Conservation (phyloP, 2,329 filamentous ascomycete genomes). For the Chrysoporthe austroafricana region DNA sequence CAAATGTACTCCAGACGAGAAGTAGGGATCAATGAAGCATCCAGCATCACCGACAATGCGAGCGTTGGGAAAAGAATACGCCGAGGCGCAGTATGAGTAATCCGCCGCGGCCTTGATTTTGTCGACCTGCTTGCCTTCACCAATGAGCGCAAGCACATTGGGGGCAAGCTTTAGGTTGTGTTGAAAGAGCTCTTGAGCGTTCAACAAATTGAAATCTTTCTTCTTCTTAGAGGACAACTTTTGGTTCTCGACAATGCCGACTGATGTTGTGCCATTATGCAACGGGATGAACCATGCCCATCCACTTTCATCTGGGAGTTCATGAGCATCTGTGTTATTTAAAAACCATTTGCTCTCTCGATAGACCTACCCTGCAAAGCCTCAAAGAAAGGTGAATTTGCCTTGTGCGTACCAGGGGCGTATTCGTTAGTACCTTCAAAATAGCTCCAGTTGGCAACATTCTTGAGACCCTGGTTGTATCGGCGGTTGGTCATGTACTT, state of each 20-base stretch:
- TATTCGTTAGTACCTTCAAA: conserved; percentile 37
- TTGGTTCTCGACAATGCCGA: conserved; percentile 49
- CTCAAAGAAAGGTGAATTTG: conserved; percentile 49
- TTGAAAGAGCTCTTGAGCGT: conserved; percentile 39
- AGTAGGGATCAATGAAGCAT: conserved; percentile 54
- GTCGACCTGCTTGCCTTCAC: conserved; percentile 37
- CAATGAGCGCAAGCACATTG: conserved; percentile 37
- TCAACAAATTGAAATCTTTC: conserved; percentile 31
- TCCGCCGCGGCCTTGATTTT: conserved; percentile 49
- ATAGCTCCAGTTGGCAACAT: conserved; percentile 54
- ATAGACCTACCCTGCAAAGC: conserved; percentile 31
- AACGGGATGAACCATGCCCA: conserved; percentile 57
- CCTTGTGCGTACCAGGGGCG: conserved; percentile 37
- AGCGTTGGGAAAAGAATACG: conserved; percentile 44
- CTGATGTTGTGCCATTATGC: conserved; percentile 49
- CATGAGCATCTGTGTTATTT: no score
- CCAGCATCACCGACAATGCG: conserved; percentile 52
- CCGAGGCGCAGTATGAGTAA: conserved; percentile 50
- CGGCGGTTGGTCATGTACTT: conserved; percentile 53
- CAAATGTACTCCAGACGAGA: conserved; percentile 53
- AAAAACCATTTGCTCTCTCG: background rate
- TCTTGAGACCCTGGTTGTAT: conserved; percentile 53
- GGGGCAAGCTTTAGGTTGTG: conserved; percentile 41
- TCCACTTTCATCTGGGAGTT: conserved; percentile 45
- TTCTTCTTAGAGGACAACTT: conserved; percentile 42